Evolutionary conservation across 2,329 filamentous ascomycete genomes (phyloP).

Genomic region (Trichoderma koningii): DNA sequence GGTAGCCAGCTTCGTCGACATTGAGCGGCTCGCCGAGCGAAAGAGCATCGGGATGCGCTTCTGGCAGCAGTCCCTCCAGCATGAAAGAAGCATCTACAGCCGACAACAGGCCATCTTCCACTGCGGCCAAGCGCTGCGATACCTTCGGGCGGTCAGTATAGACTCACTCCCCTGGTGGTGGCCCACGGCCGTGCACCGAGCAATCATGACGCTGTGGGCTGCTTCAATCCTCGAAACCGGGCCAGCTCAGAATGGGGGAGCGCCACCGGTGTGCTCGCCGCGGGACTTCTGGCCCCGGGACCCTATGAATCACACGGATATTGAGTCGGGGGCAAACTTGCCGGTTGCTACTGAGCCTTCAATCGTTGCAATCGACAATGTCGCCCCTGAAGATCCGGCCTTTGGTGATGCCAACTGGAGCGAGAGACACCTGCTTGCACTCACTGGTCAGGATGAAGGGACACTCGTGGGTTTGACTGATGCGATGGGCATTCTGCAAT

Average conservation of each 20-base stretch:
- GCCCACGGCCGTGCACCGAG: conserved; percentile 70
- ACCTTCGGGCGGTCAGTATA: conserved; percentile 61
- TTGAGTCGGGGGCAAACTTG: background rate
- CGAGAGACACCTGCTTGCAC: background rate
- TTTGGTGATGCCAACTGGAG: conserved; percentile 6
- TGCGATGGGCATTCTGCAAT: conserved; percentile 8
- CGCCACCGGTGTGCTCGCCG: background rate
- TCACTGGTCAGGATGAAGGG: background rate
- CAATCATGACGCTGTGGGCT: conserved; percentile 62
- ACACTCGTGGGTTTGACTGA: background rate
- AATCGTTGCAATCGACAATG: conserved; percentile 4
- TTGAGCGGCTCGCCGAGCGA: conserved; percentile 65
- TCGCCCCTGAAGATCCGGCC: background rate
- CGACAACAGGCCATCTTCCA: conserved; percentile 67
- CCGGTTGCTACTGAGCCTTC: background rate
- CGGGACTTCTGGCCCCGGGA: background rate
- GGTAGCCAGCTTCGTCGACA: conserved; percentile 66
- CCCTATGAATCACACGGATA: background rate
- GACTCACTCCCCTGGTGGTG: conserved; percentile 69
- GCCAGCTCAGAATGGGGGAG: background rate
- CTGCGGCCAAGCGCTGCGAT: conserved; percentile 65
- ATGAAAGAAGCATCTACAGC: conserved; percentile 65
- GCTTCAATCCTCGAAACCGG: conserved; percentile 50
- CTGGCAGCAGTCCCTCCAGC: conserved; percentile 56
- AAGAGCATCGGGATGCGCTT: conserved; percentile 59